phyloP scores from a whole-genome alignment of 768 basidiomycete genomes.

The Russula foetens region DNA sequence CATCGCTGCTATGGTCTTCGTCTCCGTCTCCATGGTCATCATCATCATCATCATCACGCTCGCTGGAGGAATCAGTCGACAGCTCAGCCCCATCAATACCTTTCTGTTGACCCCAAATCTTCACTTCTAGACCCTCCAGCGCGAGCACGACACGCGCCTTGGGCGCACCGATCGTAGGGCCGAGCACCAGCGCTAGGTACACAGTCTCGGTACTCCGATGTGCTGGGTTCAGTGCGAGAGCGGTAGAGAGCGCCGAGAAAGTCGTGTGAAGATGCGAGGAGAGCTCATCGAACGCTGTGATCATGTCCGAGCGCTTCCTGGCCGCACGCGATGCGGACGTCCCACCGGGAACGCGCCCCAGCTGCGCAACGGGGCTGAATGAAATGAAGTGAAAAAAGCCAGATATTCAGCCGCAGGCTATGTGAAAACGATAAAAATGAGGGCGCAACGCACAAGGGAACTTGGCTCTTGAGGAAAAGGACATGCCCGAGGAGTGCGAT shows the following conservation, averaged over 20 bases:
- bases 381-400: background rate
- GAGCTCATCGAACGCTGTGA: conserved; percentile 62
- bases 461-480: conserved; percentile 68
- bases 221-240: conserved; percentile 36
- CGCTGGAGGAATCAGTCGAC: background rate
- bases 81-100: background rate
- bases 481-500: conserved; percentile 58
- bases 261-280: conserved; percentile 68
- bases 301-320: conserved; percentile 53
- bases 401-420: background rate
- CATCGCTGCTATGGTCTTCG: conserved; percentile 15
- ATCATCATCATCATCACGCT: conserved; percentile 15
- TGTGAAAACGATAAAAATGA: background rate
- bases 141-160: conserved; percentile 54
- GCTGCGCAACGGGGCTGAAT: conserved; percentile 55
- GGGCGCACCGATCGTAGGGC: conserved; percentile 54
- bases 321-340: conserved; percentile 41
- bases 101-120: conserved; percentile 24
- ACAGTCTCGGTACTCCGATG: conserved; percentile 27
- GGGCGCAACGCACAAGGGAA: conserved; percentile 56
- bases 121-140: conserved; percentile 56
- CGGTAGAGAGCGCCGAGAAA: conserved; percentile 62
- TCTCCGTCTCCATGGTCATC: conserved; percentile 9
- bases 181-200: conserved; percentile 57
- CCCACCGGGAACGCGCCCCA: conserved; percentile 45